A percentile compares a stretch with the other conserved stretches of the same genome.
phyloP scores from a whole-genome alignment of 2,329 filamentous ascomycete species.

The Beauveria caledonica region DNA sequence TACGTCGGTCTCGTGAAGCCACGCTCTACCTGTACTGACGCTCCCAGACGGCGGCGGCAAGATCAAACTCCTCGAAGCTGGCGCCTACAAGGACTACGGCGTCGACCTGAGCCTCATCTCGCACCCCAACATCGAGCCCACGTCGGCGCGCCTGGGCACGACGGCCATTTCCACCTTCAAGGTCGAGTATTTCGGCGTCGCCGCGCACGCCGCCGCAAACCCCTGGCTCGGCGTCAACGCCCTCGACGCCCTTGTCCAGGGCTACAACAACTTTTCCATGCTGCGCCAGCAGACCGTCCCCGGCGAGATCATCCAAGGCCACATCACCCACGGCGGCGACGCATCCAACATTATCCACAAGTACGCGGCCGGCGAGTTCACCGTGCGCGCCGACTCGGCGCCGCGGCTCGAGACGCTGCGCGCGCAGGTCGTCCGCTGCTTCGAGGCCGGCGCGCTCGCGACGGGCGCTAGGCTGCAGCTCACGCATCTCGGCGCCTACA shows the following conservation, averaged over 20 bases:
- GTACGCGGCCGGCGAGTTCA: constrained; percentile 35
- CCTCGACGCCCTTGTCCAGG: constrained; percentile 44
- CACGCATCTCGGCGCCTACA: constrained; percentile 33
- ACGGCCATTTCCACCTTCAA: constrained; percentile 41
- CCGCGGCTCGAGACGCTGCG: constrained; percentile 31
- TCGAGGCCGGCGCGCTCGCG: constrained; percentile 27
- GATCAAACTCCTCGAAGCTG: constrained; percentile 35
- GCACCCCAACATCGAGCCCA: constrained; percentile 26
- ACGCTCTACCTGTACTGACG: neutral
- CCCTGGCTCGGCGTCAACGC: constrained; percentile 53
- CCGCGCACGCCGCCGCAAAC: constrained; percentile 45
- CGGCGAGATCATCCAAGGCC: constrained; percentile 39
- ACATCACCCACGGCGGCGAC: constrained; percentile 43
- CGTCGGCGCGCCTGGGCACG: constrained; percentile 41
- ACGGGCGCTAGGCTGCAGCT: constrained; percentile 40
- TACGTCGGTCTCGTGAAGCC: neutral
- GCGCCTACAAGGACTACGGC: constrained; percentile 31
- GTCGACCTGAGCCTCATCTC: constrained; percentile 23
- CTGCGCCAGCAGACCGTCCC: constrained; percentile 49
- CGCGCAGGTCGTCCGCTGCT: constrained; percentile 33
- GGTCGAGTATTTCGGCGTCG: constrained; percentile 44
- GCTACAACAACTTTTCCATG: constrained; percentile 38
- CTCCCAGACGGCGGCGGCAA: constrained; percentile 36
- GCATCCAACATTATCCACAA: constrained; percentile 49
- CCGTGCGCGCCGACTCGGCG: constrained; percentile 35